Evolutionary conservation across 305 asterid species (phyloP), one percentile per base, ranked within the genome.

Genomic region (Fraxinus paxiana): DNA sequence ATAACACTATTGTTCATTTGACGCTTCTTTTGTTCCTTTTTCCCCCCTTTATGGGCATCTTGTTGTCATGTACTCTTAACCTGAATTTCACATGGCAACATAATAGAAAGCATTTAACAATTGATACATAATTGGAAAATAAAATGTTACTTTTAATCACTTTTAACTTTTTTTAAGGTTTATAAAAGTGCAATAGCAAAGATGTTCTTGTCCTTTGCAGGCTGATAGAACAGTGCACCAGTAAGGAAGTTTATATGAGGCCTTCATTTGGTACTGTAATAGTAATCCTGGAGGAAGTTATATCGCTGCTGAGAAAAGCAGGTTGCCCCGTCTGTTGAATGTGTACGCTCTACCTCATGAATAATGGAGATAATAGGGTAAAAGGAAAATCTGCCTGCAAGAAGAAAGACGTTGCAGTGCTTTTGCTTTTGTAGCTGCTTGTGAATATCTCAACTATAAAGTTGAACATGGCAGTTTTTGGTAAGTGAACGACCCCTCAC

Each of bases 241-340:
- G 88, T 85, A 83, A 85, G 71, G 88, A 88, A 83, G 79, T 69
- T 72, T 38, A 69, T 18, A 67, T 24, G 59, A 87, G 89, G 87
- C 89, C 90, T 1, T 75, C 90, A 15, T 90, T 89, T 79, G 85
- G 65, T 74, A 22, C 26, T 0, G 88, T 88, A 10, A 90, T 89
- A 17, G 70, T 15, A 30, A 84, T 89, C 84, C 79, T 90, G 56
- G 94, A 90, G 82, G 94, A 89, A 82, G 90, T 90, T 37, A 89
- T 82, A 38, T 69, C 80, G 65, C 13, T 81, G 82, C 78, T 86
- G 15, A 75, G 87, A 69, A 87, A 48, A 59, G 83, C 85, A 18
- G 94, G 92, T 70, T 90, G 91, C 81, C 86, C 87, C 12, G 85
- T 84, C 69, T 88, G 91, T 73, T 83, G 81, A 80, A 24, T 17